Conservation (phyloP, 2,329 filamentous ascomycete species). For the Geosmithia flava region DNA sequence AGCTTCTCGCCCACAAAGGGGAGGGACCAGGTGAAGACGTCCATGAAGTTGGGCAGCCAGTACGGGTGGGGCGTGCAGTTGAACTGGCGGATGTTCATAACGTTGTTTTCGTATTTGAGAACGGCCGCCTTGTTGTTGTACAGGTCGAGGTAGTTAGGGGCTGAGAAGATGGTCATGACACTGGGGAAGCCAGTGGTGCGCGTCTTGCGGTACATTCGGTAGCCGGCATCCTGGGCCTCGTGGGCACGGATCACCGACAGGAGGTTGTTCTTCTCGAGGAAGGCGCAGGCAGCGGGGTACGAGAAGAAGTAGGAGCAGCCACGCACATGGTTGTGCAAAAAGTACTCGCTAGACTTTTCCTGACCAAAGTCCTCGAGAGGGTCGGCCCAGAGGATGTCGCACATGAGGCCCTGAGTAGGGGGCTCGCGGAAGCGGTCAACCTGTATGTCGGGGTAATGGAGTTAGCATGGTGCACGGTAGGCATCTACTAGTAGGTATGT, state of each 20-base stretch:
- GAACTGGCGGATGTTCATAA: conserved; percentile 99
- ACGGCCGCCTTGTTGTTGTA: conserved; percentile 99
- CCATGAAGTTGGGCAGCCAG: conserved; percentile 99
- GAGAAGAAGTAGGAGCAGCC: conserved; percentile 99
- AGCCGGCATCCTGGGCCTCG: conserved; percentile 96
- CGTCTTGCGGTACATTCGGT: conserved; percentile 98
- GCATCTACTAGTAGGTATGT: not conserved
- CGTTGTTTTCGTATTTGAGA: conserved; percentile 98
- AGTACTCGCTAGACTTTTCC: conserved; percentile 96
- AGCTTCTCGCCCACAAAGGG: conserved; percentile 99
- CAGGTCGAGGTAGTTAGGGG: conserved; percentile 95
- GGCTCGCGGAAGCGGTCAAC: conserved; percentile 97
- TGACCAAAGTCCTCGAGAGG: conserved; percentile 97
- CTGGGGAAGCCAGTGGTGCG: conserved; percentile 95
- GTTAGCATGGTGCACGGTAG: not conserved
- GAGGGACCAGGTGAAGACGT: conserved; percentile 99
- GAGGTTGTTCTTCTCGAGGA: conserved; percentile 97
- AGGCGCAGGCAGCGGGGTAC: conserved; percentile 91
- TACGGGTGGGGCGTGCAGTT: conserved; percentile 99
- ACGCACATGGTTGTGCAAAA: conserved; percentile 95
- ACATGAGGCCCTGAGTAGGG: conserved; percentile 96
- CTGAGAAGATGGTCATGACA: conserved; percentile 99
- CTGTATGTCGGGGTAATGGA: conserved; percentile 27
- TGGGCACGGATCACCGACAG: conserved; percentile 95
- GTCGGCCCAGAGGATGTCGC: conserved; percentile 97